Conservation (phyloP, 352 stramenopile genomes). For the Pythium brassicae region DNA sequence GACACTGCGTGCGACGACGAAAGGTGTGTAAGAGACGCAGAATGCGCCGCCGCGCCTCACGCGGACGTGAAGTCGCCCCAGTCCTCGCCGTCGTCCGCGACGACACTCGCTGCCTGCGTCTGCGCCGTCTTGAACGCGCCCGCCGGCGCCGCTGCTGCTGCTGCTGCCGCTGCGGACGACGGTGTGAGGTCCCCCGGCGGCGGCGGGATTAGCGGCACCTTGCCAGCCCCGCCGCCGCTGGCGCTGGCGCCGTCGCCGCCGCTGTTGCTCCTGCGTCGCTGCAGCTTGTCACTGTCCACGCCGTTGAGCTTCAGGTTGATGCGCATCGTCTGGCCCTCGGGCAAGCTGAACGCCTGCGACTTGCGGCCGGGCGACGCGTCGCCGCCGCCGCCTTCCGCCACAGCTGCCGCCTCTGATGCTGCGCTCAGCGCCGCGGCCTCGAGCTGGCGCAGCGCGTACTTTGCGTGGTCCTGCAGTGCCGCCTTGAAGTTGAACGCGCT, state of each 20-base stretch:
- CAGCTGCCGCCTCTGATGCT: neutral
- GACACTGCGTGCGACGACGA: too few relatives aligned
- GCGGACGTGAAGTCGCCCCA: slow-evolving; percentile 84
- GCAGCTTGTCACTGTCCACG: slow-evolving; percentile 21
- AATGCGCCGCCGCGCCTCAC: too few relatives aligned
- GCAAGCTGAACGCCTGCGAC: slow-evolving; percentile 53
- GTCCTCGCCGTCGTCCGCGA: slow-evolving; percentile 49
- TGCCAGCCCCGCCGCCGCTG: slow-evolving; percentile 18
- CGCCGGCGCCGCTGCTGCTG: slow-evolving; percentile 8
- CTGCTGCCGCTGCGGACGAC: slow-evolving; percentile 18
- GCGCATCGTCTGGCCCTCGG: slow-evolving; percentile 65
- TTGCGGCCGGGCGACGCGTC: slow-evolving; percentile 18
- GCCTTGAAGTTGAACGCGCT: slow-evolving; percentile 86
- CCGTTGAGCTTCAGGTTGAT: slow-evolving; percentile 69
- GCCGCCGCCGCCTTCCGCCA: neutral
- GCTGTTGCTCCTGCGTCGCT: slow-evolving; percentile 25
- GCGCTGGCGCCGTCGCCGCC: slow-evolving; percentile 14
- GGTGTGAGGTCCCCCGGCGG: slow-evolving; percentile 33
- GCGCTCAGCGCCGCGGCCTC: slow-evolving; percentile 24
- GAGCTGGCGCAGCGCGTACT: slow-evolving; percentile 68
- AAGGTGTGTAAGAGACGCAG: too few relatives aligned
- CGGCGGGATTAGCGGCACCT: slow-evolving; percentile 56
- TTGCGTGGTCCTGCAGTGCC: slow-evolving; percentile 77
- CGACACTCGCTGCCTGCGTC: slow-evolving; percentile 24
- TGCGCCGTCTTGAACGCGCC: slow-evolving; percentile 27